Conservation (phyloP, 495 filamentous ascomycete species). For the Aspergillus asperescens region DNA sequence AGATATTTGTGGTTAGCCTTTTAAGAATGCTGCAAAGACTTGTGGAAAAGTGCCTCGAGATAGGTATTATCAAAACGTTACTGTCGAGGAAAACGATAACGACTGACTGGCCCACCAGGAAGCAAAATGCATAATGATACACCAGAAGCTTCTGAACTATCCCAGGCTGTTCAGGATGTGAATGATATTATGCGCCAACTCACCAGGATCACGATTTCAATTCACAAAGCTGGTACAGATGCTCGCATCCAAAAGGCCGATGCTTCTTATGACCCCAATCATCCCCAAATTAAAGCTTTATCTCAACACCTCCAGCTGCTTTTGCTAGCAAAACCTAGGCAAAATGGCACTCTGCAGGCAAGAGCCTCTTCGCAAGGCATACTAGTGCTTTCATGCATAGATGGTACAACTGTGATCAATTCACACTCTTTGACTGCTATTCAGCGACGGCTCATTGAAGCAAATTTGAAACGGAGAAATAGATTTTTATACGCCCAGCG, state of each 20-base stretch:
- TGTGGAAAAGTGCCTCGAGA: background rate
- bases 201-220: conserved; percentile 8
- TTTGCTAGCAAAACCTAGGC: background rate
- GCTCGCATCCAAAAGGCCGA: conserved; percentile 16
- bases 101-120: too few relatives aligned
- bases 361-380: too few relatives aligned
- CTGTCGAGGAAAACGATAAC: too few relatives aligned
- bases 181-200: conserved; percentile 5
- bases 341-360: background rate
- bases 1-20: background rate
- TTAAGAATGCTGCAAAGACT: background rate
- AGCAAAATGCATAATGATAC: too few relatives aligned
- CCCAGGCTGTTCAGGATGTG: background rate
- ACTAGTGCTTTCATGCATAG: too few relatives aligned
- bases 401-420: background rate
- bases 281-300: background rate
- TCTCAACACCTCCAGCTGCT: background rate
- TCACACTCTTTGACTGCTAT: background rate
- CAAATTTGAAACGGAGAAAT: conserved; percentile 17
- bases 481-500: conserved; percentile 18
- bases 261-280: conserved; percentile 1
- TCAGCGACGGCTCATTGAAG: conserved; percentile 10
- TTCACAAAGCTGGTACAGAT: conserved; percentile 10
- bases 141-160: too few relatives aligned
- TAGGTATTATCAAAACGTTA: background rate